Conservation (phyloP, 1,284 basidiomycete genomes). For the Macrocystidia cucumis region DNA sequence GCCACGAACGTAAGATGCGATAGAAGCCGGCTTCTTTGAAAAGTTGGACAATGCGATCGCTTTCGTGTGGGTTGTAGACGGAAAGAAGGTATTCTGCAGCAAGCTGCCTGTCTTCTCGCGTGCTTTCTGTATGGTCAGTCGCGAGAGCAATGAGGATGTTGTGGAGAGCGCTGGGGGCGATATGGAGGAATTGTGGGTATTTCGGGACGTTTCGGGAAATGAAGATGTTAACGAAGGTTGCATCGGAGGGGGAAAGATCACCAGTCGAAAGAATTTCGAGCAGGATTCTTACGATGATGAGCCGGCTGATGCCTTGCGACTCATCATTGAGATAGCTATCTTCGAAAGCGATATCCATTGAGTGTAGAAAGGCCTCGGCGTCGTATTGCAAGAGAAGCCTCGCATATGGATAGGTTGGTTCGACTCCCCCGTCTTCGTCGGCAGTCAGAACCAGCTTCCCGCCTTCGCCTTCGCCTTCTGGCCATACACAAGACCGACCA, state of each 20-base stretch:
- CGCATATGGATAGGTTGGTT: slow-evolving; percentile 86
- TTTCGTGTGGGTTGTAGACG: slow-evolving; percentile 79
- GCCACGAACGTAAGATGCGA: slow-evolving; percentile 79
- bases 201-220: slow-evolving; percentile 95
- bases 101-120: slow-evolving; percentile 89
- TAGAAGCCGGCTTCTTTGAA: slow-evolving; percentile 88
- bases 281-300: slow-evolving; percentile 80
- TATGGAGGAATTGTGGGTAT: slow-evolving; percentile 84
- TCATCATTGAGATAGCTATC: slow-evolving; percentile 86
- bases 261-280: slow-evolving; percentile 68
- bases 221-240: slow-evolving; percentile 90
- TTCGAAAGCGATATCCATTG: slow-evolving; percentile 93
- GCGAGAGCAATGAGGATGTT: slow-evolving; percentile 76
- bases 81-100: slow-evolving; percentile 96
- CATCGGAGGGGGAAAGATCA: slow-evolving; percentile 51
- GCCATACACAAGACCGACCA: slow-evolving; percentile 78
- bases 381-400: slow-evolving; percentile 84
- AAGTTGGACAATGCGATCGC: slow-evolving; percentile 55
- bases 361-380: slow-evolving; percentile 91
- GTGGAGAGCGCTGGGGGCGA: slow-evolving; percentile 65
- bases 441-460: slow-evolving; percentile 70
- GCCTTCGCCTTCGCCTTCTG: slow-evolving; percentile 55
- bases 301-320: slow-evolving; percentile 59
- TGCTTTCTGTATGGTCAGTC: slow-evolving; percentile 62
- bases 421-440: slow-evolving; percentile 60